Conservation (phyloP, 2,329 filamentous ascomycete genomes). For the Madurella fahalii region DNA sequence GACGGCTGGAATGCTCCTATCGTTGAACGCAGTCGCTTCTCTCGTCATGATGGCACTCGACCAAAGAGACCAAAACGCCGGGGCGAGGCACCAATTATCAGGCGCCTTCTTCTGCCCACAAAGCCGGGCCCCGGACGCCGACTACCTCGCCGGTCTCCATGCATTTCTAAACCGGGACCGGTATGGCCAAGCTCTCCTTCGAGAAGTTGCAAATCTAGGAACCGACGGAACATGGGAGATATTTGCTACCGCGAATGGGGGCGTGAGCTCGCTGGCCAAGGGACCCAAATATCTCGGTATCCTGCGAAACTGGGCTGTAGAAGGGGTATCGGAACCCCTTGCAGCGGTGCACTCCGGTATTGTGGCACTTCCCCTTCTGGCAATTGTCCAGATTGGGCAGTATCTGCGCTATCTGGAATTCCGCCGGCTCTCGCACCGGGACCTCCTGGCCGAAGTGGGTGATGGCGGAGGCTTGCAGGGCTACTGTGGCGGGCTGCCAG, state of each 20-base stretch:
- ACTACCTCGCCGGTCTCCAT: conserved; percentile 2
- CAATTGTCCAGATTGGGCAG: conserved; percentile 1
- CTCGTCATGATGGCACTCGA: not conserved
- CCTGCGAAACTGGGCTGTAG: not conserved
- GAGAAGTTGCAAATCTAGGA: not conserved
- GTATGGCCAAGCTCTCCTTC: conserved; percentile 1
- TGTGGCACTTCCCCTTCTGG: not conserved
- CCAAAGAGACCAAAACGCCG: not conserved
- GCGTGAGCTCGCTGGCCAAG: not conserved
- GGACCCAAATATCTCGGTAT: conserved; percentile 2
- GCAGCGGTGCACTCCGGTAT: not conserved
- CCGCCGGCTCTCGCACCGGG: conserved; percentile 1
- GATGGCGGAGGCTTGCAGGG: not conserved
- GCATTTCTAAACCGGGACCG: conserved; percentile 2
- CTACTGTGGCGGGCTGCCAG: not conserved
- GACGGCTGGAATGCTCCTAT: no score
- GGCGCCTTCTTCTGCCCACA: conserved; percentile 8
- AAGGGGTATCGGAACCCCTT: not conserved
- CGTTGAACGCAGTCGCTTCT: no score
- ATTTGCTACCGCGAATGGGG: not conserved
- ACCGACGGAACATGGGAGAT: not conserved
- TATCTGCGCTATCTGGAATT: conserved; percentile 1
- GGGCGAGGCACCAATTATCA: not conserved
- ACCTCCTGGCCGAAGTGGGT: not conserved
- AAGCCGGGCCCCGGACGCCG: not conserved